phyloP scores from a whole-genome alignment of 495 filamentous ascomycete genomes.

The Penicillium canescens region DNA sequence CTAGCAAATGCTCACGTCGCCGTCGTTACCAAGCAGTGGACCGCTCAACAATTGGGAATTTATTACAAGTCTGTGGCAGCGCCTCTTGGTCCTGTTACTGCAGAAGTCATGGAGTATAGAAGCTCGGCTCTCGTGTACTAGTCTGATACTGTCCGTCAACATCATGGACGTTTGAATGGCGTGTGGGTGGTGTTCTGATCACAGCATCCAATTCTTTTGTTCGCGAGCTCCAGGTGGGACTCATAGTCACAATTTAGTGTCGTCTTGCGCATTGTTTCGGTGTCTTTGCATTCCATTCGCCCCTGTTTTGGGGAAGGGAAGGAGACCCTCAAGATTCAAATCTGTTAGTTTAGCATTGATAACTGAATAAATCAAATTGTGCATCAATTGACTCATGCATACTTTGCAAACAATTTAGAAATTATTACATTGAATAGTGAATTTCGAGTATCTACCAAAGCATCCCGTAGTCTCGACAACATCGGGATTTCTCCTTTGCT shows the following conservation, averaged over 20 bases:
- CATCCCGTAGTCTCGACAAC: too few relatives aligned
- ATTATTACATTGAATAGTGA: background rate
- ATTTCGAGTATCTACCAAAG: background rate
- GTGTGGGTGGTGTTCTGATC: background rate
- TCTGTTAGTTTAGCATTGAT: conserved; percentile 3
- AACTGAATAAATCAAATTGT: background rate
- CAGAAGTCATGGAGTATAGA: conserved; percentile 12
- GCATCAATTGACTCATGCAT: background rate
- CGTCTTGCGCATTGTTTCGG: too few relatives aligned
- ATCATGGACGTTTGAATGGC: background rate
- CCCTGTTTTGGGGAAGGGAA: background rate
- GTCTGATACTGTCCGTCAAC: background rate
- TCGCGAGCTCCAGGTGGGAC: too few relatives aligned
- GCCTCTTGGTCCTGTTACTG: conserved; percentile 14
- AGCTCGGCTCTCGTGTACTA: conserved; percentile 19
- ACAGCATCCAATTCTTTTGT: too few relatives aligned
- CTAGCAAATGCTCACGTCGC: conserved; percentile 27
- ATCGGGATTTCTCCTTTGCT: background rate
- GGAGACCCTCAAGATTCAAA: background rate
- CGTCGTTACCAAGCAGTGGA: conserved; percentile 29
- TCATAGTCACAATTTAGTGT: too few relatives aligned
- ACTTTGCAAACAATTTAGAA: background rate
- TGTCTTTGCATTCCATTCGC: too few relatives aligned
- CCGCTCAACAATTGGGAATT: conserved; percentile 20
- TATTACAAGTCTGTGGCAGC: conserved; percentile 25